phyloP scores from a whole-genome alignment of 768 basidiomycete genomes.

The Termitomyces sp. region DNA sequence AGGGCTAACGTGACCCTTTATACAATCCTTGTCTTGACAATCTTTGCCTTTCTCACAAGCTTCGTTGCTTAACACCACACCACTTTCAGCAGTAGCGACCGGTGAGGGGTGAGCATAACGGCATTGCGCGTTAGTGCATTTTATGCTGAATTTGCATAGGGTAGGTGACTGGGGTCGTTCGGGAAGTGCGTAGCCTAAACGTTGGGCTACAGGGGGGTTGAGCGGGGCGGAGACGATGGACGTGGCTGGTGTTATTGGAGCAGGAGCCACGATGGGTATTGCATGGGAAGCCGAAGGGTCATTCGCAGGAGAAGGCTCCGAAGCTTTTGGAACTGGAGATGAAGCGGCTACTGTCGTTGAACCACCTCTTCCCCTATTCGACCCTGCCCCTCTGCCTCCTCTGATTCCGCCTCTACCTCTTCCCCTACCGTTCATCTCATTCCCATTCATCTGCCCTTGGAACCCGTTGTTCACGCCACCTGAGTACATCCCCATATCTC shows the following conservation, averaged over 20 bases:
- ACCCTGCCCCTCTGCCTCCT: conserved; percentile 44
- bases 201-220: conserved; percentile 29
- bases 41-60: conserved; percentile 85
- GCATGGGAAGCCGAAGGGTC: conserved; percentile 24
- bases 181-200: conserved; percentile 56
- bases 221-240: conserved; percentile 18
- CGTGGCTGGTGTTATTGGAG: conserved; percentile 22
- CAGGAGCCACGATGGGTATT: conserved; percentile 29
- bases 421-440: conserved; percentile 30
- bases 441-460: conserved; percentile 31
- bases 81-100: conserved; percentile 93
- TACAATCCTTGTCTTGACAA: conserved; percentile 93
- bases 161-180: conserved; percentile 84
- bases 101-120: conserved; percentile 94
- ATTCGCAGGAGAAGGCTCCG: conserved; percentile 8
- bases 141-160: conserved; percentile 90
- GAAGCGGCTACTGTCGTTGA: conserved; percentile 17
- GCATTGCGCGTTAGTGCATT: conserved; percentile 89
- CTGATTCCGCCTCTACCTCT: conserved; percentile 43
- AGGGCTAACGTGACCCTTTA: conserved; percentile 88
- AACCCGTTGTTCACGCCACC: conserved; percentile 38
- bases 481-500: conserved; percentile 53
- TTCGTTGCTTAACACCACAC: conserved; percentile 92
- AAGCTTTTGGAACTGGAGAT: conserved; percentile 24
- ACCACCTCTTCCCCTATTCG: conserved; percentile 51